Evolutionary conservation across 176 grass and related monocot genomes (phyloP).

Genomic region (Saccharum spontaneum): DNA sequence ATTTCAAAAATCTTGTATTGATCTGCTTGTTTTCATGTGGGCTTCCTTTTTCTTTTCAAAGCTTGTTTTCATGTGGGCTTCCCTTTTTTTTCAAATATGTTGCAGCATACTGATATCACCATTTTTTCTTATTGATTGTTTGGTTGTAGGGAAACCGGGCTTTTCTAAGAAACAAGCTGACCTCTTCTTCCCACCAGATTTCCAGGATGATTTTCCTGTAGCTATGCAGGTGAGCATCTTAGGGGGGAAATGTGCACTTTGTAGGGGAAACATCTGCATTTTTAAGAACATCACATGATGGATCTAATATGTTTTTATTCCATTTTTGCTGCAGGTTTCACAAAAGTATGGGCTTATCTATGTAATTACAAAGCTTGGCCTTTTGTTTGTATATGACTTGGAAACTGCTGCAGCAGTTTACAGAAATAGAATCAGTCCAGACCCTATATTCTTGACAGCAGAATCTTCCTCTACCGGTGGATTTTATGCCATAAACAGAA

Average conservation of each 20-base stretch:
- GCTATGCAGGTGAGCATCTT: slow-evolving; percentile 84
- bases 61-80: neutral
- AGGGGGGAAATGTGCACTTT: neutral
- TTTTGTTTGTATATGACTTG: slow-evolving; percentile 98
- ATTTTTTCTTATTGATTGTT: neutral
- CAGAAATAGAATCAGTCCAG: slow-evolving; percentile 98
- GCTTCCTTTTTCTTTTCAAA: no score
- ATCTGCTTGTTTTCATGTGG: no score
- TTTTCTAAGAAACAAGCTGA: slow-evolving; percentile 99
- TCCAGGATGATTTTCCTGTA: slow-evolving; percentile 96
- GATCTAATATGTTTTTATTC: slow-evolving; percentile 33
- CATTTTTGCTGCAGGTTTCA: slow-evolving; percentile 65
- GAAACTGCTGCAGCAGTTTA: slow-evolving; percentile 94
- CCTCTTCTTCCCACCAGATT: slow-evolving; percentile 98
- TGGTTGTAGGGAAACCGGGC: slow-evolving; percentile 68
- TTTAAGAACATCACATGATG: neutral
- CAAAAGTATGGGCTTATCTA: slow-evolving; percentile 95
- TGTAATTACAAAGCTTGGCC: slow-evolving; percentile 96
- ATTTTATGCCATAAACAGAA: slow-evolving; percentile 98
- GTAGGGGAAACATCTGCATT: neutral
- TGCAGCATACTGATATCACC: neutral
- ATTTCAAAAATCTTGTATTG: no score
- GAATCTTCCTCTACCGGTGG: slow-evolving; percentile 83
- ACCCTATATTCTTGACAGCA: slow-evolving; percentile 96
- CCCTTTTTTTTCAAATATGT: neutral